A percentile compares a stretch with the other conserved stretches of the same genome.
phyloP scores from a whole-genome alignment of 1,139 yeast genomes.

The Saccharomyces hybrid region DNA sequence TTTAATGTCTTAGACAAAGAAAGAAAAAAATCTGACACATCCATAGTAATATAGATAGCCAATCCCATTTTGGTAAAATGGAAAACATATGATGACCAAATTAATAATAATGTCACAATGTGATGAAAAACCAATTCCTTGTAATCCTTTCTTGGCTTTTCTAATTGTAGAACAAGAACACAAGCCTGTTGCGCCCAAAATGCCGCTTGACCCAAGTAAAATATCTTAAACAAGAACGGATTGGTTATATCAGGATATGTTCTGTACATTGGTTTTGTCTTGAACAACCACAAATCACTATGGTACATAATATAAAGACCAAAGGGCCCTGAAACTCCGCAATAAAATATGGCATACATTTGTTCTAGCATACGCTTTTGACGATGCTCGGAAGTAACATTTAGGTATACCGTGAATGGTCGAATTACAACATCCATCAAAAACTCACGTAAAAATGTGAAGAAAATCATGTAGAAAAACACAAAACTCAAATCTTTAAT shows the following conservation, averaged over 20 bases:
- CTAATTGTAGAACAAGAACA: conserved; percentile 73
- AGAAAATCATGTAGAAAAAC: conserved; percentile 70
- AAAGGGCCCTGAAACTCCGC: conserved; percentile 72
- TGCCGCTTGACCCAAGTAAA: conserved; percentile 87
- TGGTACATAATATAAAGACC: conserved; percentile 85
- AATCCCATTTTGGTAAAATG: conserved; percentile 96
- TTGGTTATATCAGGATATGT: conserved; percentile 80
- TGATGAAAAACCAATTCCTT: conserved; percentile 89
- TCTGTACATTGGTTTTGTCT: conserved; percentile 71
- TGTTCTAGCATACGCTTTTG: conserved; percentile 86
- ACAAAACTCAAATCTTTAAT: conserved; percentile 74
- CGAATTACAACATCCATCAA: conserved; percentile 72
- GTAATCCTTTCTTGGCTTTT: conserved; percentile 92
- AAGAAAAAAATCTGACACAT: conserved; percentile 82
- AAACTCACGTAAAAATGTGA: conserved; percentile 87
- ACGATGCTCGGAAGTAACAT: conserved; percentile 53
- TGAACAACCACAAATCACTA: conserved; percentile 81
- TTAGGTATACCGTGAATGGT: conserved; percentile 56
- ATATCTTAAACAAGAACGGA: conserved; percentile 62
- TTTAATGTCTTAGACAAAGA: conserved; percentile 78
- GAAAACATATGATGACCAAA: conserved; percentile 85
- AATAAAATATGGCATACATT: conserved; percentile 75
- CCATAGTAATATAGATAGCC: conserved; percentile 90
- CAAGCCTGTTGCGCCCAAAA: conserved; percentile 96
- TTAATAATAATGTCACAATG: conserved; percentile 79